Percentiles rank a stretch among this genome's conserved stretches.
Evolutionary conservation across 345 rosid species (phyloP).

Genomic region (Melaleuca quinquenervia): DNA sequence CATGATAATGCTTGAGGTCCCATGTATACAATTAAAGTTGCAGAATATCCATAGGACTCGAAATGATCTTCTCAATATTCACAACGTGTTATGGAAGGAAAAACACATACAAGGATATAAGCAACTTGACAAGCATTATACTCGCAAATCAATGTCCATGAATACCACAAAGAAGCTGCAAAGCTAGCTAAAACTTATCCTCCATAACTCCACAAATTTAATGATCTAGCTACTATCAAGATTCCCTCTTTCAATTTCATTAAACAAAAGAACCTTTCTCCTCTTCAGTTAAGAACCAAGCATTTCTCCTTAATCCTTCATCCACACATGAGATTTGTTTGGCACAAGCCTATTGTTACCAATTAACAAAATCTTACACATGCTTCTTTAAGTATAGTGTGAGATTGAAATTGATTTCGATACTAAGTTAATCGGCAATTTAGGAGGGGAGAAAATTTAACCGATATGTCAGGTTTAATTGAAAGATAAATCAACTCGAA

Average conservation of each 20-base stretch:
- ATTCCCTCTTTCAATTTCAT: not conserved
- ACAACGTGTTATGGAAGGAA: not conserved
- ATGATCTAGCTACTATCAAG: not conserved
- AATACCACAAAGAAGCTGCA: not conserved
- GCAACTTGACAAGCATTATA: not conserved
- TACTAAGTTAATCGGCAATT: not conserved
- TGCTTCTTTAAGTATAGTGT: not conserved
- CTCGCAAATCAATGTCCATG: not conserved
- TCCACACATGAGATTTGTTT: not conserved
- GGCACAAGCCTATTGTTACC: not conserved
- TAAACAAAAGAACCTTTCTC: not conserved
- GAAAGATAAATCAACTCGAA: too few species aligned
- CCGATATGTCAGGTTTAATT: too few species aligned
- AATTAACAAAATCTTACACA: not conserved
- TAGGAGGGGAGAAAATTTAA: too few species aligned
- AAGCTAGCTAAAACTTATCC: not conserved
- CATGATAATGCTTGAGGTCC: not conserved
- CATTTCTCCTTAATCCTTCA: not conserved
- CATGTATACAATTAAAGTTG: not conserved
- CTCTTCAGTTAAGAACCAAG: not conserved
- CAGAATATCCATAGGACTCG: not conserved
- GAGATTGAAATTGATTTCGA: not conserved
- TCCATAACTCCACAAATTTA: not conserved
- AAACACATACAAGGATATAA: not conserved
- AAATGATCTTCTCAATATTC: not conserved